Conservation (phyloP, 208 protist genomes). For the Crithidia brevicula region DNA sequence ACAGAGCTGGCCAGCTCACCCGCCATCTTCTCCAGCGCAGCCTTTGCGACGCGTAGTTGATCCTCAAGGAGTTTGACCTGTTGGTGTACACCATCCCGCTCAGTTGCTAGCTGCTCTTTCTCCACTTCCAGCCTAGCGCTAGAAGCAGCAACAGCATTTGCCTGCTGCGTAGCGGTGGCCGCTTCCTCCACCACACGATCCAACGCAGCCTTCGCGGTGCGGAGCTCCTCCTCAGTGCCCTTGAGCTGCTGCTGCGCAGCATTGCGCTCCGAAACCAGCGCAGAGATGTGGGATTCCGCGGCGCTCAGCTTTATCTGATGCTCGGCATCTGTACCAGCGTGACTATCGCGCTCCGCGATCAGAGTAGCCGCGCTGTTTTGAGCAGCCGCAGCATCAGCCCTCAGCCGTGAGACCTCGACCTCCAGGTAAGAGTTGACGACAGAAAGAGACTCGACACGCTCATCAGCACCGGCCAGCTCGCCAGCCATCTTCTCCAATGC, state of each 20-base stretch:
- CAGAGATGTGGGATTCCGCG: background rate
- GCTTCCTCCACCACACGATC: background rate
- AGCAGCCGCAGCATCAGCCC: background rate
- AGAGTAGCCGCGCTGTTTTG: too few relatives aligned
- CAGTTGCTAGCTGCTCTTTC: too few relatives aligned
- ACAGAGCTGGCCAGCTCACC: background rate
- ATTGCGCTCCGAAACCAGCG: background rate
- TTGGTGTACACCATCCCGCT: too few relatives aligned
- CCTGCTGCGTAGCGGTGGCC: background rate
- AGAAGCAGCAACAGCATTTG: background rate
- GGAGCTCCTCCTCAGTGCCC: constrained; percentile 6
- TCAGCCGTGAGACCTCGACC: background rate
- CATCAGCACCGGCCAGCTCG: background rate
- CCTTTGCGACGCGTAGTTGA: background rate
- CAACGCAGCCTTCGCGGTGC: constrained; percentile 5
- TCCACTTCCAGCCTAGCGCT: background rate
- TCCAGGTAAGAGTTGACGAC: background rate
- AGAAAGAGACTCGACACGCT: background rate
- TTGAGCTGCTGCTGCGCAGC: background rate
- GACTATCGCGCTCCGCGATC: background rate
- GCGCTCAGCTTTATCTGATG: background rate
- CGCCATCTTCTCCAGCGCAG: constrained; percentile 2
- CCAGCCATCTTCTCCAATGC: background rate
- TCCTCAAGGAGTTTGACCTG: too few relatives aligned
- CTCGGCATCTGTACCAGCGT: background rate